Evolutionary conservation across 371 early-diverging fungal genomes (phyloP), one percentile per base, ranked within the genome.

Genomic region (Parasitella parasitica): DNA sequence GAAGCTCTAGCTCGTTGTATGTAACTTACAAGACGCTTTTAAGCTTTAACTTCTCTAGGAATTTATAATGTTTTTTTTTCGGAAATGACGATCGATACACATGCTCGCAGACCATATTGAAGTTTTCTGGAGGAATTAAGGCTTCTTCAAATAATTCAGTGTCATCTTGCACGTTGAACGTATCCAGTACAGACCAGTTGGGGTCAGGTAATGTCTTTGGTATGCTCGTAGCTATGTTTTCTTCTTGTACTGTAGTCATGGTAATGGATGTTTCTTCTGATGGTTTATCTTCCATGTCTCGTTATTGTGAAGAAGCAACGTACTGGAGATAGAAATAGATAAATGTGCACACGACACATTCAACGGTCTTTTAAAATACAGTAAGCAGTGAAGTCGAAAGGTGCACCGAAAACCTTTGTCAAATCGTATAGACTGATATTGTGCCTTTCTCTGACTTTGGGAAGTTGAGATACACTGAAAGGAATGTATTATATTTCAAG

Each of bases 71-170:
- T 59, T 89, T 91, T 67, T 92, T 94, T 59, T 92, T 92, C 8
- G 95, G 95, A 80, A 93, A 94, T 16, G 94, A 94, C 55, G 91
- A 89, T 37, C 98, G 85, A 71, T 97, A 98, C 13, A 98, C 88
- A 64, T 93, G 93, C 39, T 89, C 85, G 18, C 92, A 86, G n/a
- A 97, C 93, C 90, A 97, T 86, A 64, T 86, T 89, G 69, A 97
- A 95, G 83, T 97, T 97, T 62, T 91, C 91, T 0, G 92, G 92
- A n/a, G 95, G 95, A 52, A 90, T 81, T 30, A 94, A 62, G 1
- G 91, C 89, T 67, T 89, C 88, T 41, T 86, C 82, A 59, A 75
- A 79, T 18, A 75, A 26, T 12, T 75, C 76, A 15, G 57, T 67
- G 32, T 82, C 81, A 53, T 78, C 80, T 54, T 78, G 76, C 9